Base-by-base conservation (phyloP, 75 land plant species). In the Larix kaempferi region DNA sequence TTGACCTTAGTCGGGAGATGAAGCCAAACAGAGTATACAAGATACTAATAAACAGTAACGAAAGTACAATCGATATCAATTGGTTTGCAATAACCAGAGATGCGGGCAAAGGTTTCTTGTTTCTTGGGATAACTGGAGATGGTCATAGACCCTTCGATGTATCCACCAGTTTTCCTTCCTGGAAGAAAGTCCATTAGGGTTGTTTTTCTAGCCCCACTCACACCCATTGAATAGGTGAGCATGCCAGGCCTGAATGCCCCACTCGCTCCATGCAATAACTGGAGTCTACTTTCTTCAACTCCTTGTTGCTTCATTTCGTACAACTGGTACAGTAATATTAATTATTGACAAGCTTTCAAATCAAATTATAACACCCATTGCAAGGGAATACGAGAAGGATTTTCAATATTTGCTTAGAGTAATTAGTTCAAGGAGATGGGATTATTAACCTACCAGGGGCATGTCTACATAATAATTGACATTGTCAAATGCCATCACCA, bases 191-290 rank as follows among this genome's bases (percentile, higher is more conserved):
- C 95, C 95, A 92, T 90, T 2, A 92, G 63, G 22, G 95, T 92
- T 15, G 92, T 92, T 73, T 92, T 92, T 1, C 95, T 93, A 26
- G 90, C 95, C 12, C 95, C 95, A 79, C 95, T 92, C n/a, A 92
- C 91, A 15, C 95, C 95, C n/a, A n/a, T n/a, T n/a, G n/a, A n/a
- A n/a, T n/a, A n/a, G n/a, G n/a, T n/a, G n/a, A n/a, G n/a, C n/a
- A n/a, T n/a, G n/a, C n/a, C n/a, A n/a, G n/a, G n/a, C n/a, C 89
- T 82, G 59, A 92, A 92, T 39, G 90, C 78, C 57, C 92, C 95
- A 74, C 84, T 92, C 22, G 90, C 83, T 14, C 88, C 82, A 59
- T 84, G 91, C 69, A 92, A 73, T 49, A 92, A 89, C 56, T 73
- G 85, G 60, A 92, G 64, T 25, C 77, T 64, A 26, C 88, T 85